Evolutionary conservation across 345 rosid genomes (phyloP), one percentile per base, ranked within the genome.

Genomic region (Syzygium jambos): DNA sequence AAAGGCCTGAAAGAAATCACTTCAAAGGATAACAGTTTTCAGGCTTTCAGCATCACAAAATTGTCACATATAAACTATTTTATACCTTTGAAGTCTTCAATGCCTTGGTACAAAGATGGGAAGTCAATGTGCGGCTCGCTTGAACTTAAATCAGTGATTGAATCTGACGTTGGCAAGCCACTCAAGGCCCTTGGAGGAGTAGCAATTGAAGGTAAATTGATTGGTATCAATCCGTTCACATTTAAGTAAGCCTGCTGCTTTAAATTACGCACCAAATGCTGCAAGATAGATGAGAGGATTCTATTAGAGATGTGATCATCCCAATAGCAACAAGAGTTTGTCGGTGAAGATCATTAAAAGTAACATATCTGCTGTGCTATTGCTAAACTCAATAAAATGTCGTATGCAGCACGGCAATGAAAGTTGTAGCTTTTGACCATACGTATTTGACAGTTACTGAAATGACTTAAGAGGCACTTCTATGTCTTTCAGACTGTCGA

Each of bases 201-300:
- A 6, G 17, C 56, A 63, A 84, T 78, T 23, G 89, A 41, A 30
- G 86, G 80, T 12, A 73, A 77, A 80, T 91, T 87, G 1, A 91
- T 57, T 30, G 2, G 84, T 52, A 57, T 83, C 59, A 95, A 85
- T 73, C 82, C 23, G 6, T 25, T 10, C 46, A 84, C 27, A 49
- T 95, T 92, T 84, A 52, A 59, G 85, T 93, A 94, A 29, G 99
- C 98, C 52, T 87, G 91, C 25, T 34, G 83, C 91, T 93, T 95
- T 6, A 89, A 3, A 19, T 91, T 88, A 85, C 94, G 91, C 2
- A 95, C 91, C 52, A 90, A 6, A 43, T 25, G 88, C 94, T 95
- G 93, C 17, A 34, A 14, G 54, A 84, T 52, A 51, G 46, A 84
- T 30, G 59, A 14, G 54, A 14, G 41, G 14, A 84, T 41, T 16